These are phyloP conservation scores for Mucor irregularis DNA, from an alignment of 371 early-diverging fungal species.

Conservation along the genomic window DNA sequence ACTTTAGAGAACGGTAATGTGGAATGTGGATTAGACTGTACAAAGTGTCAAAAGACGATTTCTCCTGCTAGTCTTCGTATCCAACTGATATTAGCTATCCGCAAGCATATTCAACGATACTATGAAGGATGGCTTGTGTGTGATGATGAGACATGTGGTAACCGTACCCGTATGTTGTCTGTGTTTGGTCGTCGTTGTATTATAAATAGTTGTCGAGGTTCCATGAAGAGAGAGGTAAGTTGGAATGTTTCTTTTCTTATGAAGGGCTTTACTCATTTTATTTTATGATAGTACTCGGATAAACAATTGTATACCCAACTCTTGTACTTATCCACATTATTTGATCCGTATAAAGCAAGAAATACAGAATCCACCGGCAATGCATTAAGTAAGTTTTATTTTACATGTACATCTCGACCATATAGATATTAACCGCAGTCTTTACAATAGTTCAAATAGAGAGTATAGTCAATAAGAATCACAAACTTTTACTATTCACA, in stretches of 20 bases:
- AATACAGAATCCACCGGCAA: constrained; percentile 6
- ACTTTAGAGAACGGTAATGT: constrained; percentile 12
- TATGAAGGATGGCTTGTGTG: constrained; percentile 75
- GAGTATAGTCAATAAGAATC: constrained; percentile 27
- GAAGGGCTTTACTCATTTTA: too few relatives aligned
- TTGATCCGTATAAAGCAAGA: constrained; percentile 42
- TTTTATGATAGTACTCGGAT: constrained; percentile 37
- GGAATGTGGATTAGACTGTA: constrained; percentile 58
- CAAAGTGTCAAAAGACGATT: constrained; percentile 56
- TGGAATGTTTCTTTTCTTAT: too few relatives aligned
- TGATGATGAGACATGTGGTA: constrained; percentile 71
- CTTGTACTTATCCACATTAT: constrained; percentile 40
- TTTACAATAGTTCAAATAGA: constrained; percentile 22
- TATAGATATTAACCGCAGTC: neutral
- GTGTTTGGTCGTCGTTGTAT: constrained; percentile 78
- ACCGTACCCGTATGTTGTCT: constrained; percentile 65
- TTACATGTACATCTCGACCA: neutral
- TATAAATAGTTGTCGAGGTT: constrained; percentile 68
- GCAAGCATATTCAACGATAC: constrained; percentile 68
- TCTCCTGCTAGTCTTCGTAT: constrained; percentile 42
- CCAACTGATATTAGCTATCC: constrained; percentile 68
- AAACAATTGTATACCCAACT: constrained; percentile 53
- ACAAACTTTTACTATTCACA: constrained; percentile 25
- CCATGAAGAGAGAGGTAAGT: constrained; percentile 61
- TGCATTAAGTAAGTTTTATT: neutral